Evolutionary conservation across 345 rosid genomes (phyloP).

Genomic region (Anastatica hierochuntica): DNA sequence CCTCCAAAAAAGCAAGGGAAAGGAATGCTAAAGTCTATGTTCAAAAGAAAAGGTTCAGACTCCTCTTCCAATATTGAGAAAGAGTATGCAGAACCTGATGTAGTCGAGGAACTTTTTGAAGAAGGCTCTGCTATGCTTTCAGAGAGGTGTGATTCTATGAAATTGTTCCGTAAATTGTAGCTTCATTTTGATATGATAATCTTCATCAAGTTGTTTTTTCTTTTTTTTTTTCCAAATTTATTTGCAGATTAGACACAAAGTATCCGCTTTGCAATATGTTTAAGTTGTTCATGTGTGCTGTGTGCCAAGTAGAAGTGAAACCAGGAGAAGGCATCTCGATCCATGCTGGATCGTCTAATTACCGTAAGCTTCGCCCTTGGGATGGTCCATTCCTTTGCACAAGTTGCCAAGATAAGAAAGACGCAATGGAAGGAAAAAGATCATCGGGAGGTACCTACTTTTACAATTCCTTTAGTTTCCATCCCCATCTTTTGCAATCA

Average conservation of each 20-base stretch:
- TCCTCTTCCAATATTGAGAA: conserved; percentile 60
- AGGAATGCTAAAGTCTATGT: conserved; percentile 84
- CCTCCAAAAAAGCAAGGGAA: conserved; percentile 66
- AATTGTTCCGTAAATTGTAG: background rate
- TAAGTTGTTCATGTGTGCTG: conserved; percentile 91
- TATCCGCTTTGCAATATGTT: conserved; percentile 98
- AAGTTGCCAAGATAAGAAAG: conserved; percentile 96
- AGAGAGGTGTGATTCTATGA: conserved; percentile 55
- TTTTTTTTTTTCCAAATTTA: background rate
- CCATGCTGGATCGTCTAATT: conserved; percentile 59
- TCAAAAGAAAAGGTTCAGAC: conserved; percentile 61
- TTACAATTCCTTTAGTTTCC: too few species aligned
- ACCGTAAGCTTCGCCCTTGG: conserved; percentile 76
- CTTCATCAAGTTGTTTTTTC: background rate
- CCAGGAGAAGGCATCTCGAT: conserved; percentile 95
- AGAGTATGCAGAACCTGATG: conserved; percentile 66
- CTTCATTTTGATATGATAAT: background rate
- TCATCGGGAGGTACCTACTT: conserved; percentile 51
- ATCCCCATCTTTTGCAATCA: too few species aligned
- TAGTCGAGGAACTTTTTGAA: conserved; percentile 83
- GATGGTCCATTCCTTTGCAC: conserved; percentile 98
- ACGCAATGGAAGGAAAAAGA: conserved; percentile 97
- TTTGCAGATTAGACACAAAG: conserved; percentile 84
- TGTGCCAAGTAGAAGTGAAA: conserved; percentile 95
- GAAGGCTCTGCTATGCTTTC: conserved; percentile 98